Percentiles rank a stretch among this genome's conserved stretches.
Conservation (phyloP, 1,284 basidiomycete species). For the Sanguinoderma infundibulare region DNA sequence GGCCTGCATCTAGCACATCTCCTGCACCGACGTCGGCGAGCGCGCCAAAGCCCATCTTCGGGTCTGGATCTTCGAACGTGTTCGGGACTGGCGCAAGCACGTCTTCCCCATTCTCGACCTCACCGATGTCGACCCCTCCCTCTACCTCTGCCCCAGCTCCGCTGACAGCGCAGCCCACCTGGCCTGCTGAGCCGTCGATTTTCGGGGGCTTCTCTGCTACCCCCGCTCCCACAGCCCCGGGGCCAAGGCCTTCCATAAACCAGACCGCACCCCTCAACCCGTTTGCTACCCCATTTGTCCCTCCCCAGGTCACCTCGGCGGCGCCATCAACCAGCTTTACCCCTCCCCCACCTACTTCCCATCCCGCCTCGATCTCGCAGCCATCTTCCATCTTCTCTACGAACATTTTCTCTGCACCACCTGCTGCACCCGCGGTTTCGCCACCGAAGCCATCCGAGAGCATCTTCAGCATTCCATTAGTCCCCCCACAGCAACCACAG, state of each 20-base stretch:
- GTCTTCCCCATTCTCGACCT: background rate
- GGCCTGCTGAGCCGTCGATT: conserved; percentile 8
- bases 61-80: conserved; percentile 5
- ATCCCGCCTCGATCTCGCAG: background rate
- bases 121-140: background rate
- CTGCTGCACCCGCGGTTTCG: background rate
- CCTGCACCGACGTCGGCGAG: background rate
- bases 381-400: conserved; percentile 10
- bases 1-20: background rate
- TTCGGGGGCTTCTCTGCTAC: background rate
- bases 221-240: background rate
- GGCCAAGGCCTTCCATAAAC: background rate
- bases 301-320: background rate
- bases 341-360: background rate
- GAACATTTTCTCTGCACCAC: conserved; percentile 1
- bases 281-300: conserved; percentile 17
- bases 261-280: conserved; percentile 9
- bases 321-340: background rate
- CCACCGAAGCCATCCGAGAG: background rate
- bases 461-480: conserved; percentile 9
- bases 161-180: conserved; percentile 14
- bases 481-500: background rate
- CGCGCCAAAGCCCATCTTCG: conserved; percentile 19
- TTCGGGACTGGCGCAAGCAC: conserved; percentile 1
- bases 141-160: background rate